These are phyloP conservation scores for Trichoderma sp. DNA, from an alignment of 2,329 filamentous ascomycete species.

Conservation along the genomic window DNA sequence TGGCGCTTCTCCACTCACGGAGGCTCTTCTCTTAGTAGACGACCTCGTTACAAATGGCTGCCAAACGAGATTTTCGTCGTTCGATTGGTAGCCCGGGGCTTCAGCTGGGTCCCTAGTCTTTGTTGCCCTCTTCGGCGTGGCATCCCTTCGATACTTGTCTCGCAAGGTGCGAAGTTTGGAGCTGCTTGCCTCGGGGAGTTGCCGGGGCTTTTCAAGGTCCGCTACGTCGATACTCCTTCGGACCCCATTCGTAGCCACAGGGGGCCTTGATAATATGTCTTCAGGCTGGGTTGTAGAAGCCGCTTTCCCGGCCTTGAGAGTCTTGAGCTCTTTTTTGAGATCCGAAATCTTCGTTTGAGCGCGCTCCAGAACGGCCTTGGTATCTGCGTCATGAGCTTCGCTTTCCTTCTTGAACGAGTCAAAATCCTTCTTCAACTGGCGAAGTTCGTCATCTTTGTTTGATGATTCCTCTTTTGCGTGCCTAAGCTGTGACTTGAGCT, in stretches of 20 bases:
- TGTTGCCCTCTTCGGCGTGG: conserved; percentile 25
- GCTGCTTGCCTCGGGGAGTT: conserved; percentile 28
- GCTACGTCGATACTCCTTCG: conserved; percentile 36
- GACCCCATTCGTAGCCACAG: conserved; percentile 13
- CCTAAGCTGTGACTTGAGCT: conserved; percentile 46
- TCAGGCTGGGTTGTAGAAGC: conserved; percentile 31
- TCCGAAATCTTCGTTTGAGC: conserved; percentile 59
- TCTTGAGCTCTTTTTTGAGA: conserved; percentile 55
- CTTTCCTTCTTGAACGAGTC: conserved; percentile 56
- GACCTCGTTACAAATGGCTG: conserved; percentile 47
- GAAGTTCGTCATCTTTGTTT: conserved; percentile 53
- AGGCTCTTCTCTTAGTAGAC: conserved; percentile 42
- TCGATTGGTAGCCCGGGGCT: conserved; percentile 32
- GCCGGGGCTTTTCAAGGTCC: conserved; percentile 25
- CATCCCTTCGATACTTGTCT: conserved; percentile 41
- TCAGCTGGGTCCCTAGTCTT: conserved; percentile 26
- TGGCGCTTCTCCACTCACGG: conserved; percentile 40
- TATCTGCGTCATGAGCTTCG: conserved; percentile 56
- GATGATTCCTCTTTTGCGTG: conserved; percentile 47
- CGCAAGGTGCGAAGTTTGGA: conserved; percentile 35
- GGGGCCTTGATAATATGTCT: neutral
- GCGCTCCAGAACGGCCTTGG: conserved; percentile 55
- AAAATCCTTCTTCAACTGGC: conserved; percentile 53
- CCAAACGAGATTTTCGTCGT: conserved; percentile 42
- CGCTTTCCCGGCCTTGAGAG: conserved; percentile 41